A percentile compares a stretch with the other conserved stretches of the same genome.
Conservation (phyloP, 306 rosid species). For the Cucurbita maxima region DNA sequence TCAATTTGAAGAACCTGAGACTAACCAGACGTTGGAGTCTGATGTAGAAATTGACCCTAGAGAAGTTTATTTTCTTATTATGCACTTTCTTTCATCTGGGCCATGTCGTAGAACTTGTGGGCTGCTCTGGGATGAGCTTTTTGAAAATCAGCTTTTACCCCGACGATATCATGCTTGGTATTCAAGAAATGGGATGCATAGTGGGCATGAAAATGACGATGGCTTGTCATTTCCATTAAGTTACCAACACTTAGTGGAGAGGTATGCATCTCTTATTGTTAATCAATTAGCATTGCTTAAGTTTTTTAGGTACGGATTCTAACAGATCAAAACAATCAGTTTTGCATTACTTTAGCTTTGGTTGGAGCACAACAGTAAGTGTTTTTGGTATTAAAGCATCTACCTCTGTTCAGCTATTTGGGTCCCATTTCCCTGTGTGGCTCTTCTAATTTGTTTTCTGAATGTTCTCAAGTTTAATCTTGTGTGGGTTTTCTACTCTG, state of each 20-base stretch:
- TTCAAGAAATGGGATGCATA: slow-evolving; percentile 55
- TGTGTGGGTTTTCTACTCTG: neutral
- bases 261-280: slow-evolving; percentile 35
- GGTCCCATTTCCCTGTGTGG: too few relatives aligned
- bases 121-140: slow-evolving; percentile 79
- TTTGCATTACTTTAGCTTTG: neutral
- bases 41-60: slow-evolving; percentile 64
- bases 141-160: slow-evolving; percentile 86
- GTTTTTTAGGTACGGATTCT: too few relatives aligned
- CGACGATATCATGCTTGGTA: slow-evolving; percentile 96
- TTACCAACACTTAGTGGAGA: slow-evolving; percentile 55
- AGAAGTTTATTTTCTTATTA: slow-evolving; percentile 88
- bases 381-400: neutral
- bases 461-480: neutral
- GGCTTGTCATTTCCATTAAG: slow-evolving; percentile 76
- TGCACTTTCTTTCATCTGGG: slow-evolving; percentile 96
- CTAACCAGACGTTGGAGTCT: slow-evolving; percentile 35
- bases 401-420: too few relatives aligned
- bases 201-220: slow-evolving; percentile 59
- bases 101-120: slow-evolving; percentile 70
- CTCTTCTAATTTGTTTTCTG: neutral
- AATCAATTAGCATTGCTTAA: neutral
- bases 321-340: too few relatives aligned
- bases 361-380: too few relatives aligned
- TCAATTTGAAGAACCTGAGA: slow-evolving; percentile 27